These are phyloP conservation scores for Auricularia heimuer DNA, from an alignment of 768 basidiomycete species.

Conservation along the genomic window DNA sequence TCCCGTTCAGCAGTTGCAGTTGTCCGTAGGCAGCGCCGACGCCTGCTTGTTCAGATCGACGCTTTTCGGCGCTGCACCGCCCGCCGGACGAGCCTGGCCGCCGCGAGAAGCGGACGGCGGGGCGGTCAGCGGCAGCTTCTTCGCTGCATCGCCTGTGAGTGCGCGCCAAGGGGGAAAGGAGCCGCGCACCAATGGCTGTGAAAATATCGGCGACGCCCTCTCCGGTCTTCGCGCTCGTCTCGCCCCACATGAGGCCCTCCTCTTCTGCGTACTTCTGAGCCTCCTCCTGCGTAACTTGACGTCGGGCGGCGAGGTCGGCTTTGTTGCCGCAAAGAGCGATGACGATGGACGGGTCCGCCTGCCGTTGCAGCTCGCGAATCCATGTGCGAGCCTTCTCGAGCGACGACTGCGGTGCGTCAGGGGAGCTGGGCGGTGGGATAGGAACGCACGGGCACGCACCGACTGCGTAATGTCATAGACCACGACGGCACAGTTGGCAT, in stretches of 20 bases:
- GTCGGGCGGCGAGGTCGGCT: slow-evolving; percentile 71
- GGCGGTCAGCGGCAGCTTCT: slow-evolving; percentile 79
- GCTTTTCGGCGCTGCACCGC: slow-evolving; percentile 37
- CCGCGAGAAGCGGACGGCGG: slow-evolving; percentile 52
- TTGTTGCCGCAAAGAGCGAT: slow-evolving; percentile 98
- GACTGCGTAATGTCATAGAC: slow-evolving; percentile 94
- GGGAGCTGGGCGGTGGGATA: not conserved
- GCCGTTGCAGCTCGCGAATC: slow-evolving; percentile 94
- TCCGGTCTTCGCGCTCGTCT: slow-evolving; percentile 84
- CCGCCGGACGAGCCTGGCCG: slow-evolving; percentile 39
- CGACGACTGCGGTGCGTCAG: slow-evolving; percentile 38
- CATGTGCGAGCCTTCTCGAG: slow-evolving; percentile 93
- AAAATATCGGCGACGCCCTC: slow-evolving; percentile 83
- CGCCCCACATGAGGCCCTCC: slow-evolving; percentile 87
- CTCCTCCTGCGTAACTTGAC: slow-evolving; percentile 80
- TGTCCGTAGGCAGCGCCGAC: slow-evolving; percentile 35
- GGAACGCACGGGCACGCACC: slow-evolving; percentile 8
- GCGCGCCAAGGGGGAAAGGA: not conserved
- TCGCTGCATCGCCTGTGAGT: slow-evolving; percentile 38
- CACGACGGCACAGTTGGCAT: slow-evolving; percentile 88
- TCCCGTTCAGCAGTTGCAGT: slow-evolving; percentile 60
- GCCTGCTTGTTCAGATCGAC: slow-evolving; percentile 76
- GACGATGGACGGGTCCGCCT: slow-evolving; percentile 94
- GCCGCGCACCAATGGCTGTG: slow-evolving; percentile 65
- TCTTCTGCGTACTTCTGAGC: slow-evolving; percentile 89